Conservation (phyloP, 2,329 filamentous ascomycete genomes). For the Cryphonectria radicalis region DNA sequence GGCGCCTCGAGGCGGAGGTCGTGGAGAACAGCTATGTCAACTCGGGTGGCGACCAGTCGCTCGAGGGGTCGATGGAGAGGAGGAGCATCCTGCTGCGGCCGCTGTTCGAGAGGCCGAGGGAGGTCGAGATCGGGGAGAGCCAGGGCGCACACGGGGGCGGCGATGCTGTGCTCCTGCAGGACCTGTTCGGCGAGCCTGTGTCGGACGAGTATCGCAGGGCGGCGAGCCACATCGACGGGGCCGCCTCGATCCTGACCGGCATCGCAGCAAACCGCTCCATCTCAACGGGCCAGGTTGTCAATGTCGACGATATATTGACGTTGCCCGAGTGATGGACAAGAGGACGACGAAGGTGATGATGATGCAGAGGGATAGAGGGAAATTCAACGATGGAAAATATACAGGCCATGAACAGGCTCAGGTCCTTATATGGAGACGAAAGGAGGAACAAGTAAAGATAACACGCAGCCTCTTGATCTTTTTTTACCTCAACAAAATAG, state of each 20-base stretch:
- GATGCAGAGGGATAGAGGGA: neutral
- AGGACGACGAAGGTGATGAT: too few relatives aligned
- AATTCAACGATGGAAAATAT: neutral
- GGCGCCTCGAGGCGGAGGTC: slow-evolving; percentile 63
- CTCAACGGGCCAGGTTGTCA: slow-evolving; percentile 58
- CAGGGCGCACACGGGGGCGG: slow-evolving; percentile 64
- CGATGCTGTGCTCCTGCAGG: slow-evolving; percentile 59
- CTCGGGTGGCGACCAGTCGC: slow-evolving; percentile 60
- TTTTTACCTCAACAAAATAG: too few relatives aligned
- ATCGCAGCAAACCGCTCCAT: slow-evolving; percentile 64
- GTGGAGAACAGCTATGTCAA: slow-evolving; percentile 67
- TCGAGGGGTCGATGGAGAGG: slow-evolving; percentile 57
- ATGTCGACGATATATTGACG: slow-evolving; percentile 55
- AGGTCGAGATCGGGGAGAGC: slow-evolving; percentile 56
- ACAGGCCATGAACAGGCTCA: too few relatives aligned
- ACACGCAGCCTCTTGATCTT: neutral
- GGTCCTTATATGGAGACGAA: neutral
- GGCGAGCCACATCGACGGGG: slow-evolving; percentile 63
- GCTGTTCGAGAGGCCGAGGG: slow-evolving; percentile 60
- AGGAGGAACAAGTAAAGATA: neutral
- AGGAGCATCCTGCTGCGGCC: slow-evolving; percentile 54
- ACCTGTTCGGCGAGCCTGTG: slow-evolving; percentile 59
- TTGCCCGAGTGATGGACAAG: slow-evolving; percentile 35
- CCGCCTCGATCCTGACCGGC: slow-evolving; percentile 61
- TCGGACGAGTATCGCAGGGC: slow-evolving; percentile 58